Conservation (phyloP, 805 yeast species). For the Candida ipomoeae region DNA sequence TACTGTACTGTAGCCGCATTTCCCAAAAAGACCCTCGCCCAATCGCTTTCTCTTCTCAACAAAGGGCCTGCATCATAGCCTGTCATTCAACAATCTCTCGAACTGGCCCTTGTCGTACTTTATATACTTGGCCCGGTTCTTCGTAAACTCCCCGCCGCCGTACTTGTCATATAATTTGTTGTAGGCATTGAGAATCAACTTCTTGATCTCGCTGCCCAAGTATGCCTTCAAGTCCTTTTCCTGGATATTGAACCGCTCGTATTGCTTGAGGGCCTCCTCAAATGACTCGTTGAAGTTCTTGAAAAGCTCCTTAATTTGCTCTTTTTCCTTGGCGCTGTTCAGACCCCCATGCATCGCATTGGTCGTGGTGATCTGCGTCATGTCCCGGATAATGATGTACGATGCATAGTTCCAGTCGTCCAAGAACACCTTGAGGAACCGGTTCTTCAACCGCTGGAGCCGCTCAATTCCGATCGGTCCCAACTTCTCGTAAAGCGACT, state of each 20-base stretch:
- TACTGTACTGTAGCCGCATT: background rate
- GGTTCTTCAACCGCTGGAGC: conserved; percentile 62
- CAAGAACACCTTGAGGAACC: conserved; percentile 68
- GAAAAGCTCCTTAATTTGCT: conserved; percentile 79
- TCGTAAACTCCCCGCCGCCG: conserved; percentile 63
- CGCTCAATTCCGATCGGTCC: conserved; percentile 61
- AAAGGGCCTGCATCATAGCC: conserved; percentile 6
- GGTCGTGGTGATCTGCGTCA: conserved; percentile 61
- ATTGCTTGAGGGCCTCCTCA: conserved; percentile 68
- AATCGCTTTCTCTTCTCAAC: background rate
- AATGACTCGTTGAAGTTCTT: conserved; percentile 76
- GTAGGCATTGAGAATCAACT: conserved; percentile 76
- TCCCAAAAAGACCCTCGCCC: background rate
- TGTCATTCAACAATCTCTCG: conserved; percentile 27
- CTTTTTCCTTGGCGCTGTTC: conserved; percentile 65
- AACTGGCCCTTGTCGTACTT: conserved; percentile 53
- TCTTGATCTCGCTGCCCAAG: conserved; percentile 66
- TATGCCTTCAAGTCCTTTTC: conserved; percentile 62
- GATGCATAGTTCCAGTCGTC: conserved; percentile 80
- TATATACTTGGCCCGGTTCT: conserved; percentile 66
- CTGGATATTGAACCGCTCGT: conserved; percentile 60
- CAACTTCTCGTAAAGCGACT: conserved; percentile 48
- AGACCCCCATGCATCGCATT: conserved; percentile 38
- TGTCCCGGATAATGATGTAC: conserved; percentile 65
- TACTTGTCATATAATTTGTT: conserved; percentile 80